Base-by-base conservation (phyloP, 345 rosid genomes). In the Passiflora organensis region DNA sequence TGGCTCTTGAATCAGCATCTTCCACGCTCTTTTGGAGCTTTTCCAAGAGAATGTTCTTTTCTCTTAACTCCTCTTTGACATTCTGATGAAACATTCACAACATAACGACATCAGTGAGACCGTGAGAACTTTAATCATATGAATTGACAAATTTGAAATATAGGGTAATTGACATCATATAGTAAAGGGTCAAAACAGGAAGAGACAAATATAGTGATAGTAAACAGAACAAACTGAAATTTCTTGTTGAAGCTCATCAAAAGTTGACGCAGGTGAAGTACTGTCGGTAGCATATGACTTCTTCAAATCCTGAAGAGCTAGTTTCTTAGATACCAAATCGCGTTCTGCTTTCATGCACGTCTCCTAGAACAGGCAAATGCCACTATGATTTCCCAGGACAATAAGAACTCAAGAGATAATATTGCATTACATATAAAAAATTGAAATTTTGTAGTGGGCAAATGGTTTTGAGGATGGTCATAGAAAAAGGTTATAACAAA, bases 161-260 rank as follows among this genome's bases (percentile, higher is more conserved):
- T 45, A 36, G 18, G 60, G n/a, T 25, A 59, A 43, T 8, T 57
- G 61, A 48, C 37, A 66, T 54, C 65, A 71, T n/a, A 28, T 16
- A 6, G 17, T 36, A 14, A 1, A 1, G 13, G 36, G n/a, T 44
- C 13, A 9, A 32, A 56, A 43, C 38, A 11, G 6, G 18, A 43
- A 8, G 34, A 28, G 34, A 22, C 12, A 45, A 50, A 11, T n/a
- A 55, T 15, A 17, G 53, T 12, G 43, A n/a, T n/a, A n/a, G n/a
- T n/a, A 59, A 49, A 53, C 2, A 47, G 37, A 58, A 70, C 94
- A 62, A 65, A 93, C 96, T 48, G 80, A 76, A 67, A 89, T 83
- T 74, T 93, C 99, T 77, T 74, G 79, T 55, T 52, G 71, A 69
- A 84, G 87, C 76, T 93, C 95, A 59, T 84, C 82, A 66, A 85